phyloP scores from a whole-genome alignment of 2,329 filamentous ascomycete species.

The Microdochium bolleyi region DNA sequence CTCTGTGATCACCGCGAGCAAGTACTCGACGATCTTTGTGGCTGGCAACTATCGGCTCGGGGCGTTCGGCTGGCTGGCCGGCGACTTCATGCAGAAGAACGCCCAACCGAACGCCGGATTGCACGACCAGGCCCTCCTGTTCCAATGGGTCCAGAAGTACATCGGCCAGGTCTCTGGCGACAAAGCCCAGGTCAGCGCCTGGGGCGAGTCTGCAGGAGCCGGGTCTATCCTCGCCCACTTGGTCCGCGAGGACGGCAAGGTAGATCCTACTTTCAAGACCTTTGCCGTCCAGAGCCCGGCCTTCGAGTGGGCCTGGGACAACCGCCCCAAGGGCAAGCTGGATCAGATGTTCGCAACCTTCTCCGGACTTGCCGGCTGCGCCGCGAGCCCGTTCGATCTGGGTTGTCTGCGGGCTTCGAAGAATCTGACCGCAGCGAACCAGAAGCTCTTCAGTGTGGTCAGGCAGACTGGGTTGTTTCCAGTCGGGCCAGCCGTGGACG shows the following conservation, averaged over 20 bases:
- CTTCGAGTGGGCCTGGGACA: conserved; percentile 16
- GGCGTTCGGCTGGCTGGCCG: conserved; percentile 37
- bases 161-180: conserved; percentile 31
- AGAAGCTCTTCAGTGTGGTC: conserved; percentile 13
- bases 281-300: conserved; percentile 20
- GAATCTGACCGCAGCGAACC: conserved; percentile 9
- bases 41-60: conserved; percentile 40
- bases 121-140: conserved; percentile 25
- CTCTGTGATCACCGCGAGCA: conserved; percentile 23
- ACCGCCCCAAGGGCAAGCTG: conserved; percentile 5
- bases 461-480: conserved; percentile 18
- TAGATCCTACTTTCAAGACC: conserved; percentile 31
- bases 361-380: conserved; percentile 17
- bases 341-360: conserved; percentile 17
- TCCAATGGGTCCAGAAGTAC: conserved; percentile 34
- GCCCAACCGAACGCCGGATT: conserved; percentile 33
- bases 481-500: conserved; percentile 24
- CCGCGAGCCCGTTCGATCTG: conserved; percentile 16
- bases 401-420: no score
- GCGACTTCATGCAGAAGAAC: conserved; percentile 30
- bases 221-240: conserved; percentile 41
- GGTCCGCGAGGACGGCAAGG: conserved; percentile 30
- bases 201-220: conserved; percentile 38
- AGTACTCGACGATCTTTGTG: conserved; percentile 34
- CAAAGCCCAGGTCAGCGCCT: conserved; percentile 28